Conservation (phyloP, 805 yeast species). For the Starmerella stigmatis region DNA sequence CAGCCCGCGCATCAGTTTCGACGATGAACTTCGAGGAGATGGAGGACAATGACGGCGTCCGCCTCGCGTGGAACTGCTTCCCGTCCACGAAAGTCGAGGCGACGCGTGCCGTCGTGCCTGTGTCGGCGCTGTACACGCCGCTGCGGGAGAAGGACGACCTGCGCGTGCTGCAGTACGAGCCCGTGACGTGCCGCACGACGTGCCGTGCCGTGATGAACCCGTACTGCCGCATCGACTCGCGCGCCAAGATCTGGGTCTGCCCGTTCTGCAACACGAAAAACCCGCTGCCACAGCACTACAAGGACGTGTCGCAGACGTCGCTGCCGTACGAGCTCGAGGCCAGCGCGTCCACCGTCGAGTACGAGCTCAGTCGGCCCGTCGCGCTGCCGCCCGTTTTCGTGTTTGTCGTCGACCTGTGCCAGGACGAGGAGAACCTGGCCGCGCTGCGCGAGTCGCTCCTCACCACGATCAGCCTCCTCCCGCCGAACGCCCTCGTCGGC, state of each 20-base stretch:
- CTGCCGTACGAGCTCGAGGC: conserved; percentile 72
- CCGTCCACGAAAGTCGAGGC: conserved; percentile 87
- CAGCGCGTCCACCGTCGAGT: conserved; percentile 69
- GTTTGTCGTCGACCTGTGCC: conserved; percentile 79
- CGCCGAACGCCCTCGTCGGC: conserved; percentile 83
- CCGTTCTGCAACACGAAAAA: conserved; percentile 71
- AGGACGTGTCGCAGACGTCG: conserved; percentile 60
- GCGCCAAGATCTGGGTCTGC: conserved; percentile 73
- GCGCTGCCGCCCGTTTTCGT: conserved; percentile 77
- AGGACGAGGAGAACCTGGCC: conserved; percentile 75
- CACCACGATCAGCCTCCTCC: conserved; percentile 64
- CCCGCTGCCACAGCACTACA: conserved; percentile 73
- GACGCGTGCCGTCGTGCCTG: conserved; percentile 82
- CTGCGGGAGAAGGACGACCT: conserved; percentile 66
- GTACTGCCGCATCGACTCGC: conserved; percentile 66
- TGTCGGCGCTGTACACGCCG: conserved; percentile 93
- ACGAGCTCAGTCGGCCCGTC: conserved; percentile 69
- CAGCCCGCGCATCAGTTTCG: not conserved
- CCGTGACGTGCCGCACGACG: conserved; percentile 64
- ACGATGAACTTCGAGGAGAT: conserved; percentile 44
- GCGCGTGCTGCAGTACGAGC: conserved; percentile 75
- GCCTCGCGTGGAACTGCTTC: conserved; percentile 75
- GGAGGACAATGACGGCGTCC: conserved; percentile 54
- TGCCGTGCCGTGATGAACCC: conserved; percentile 87
- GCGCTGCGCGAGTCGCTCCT: conserved; percentile 74